A percentile compares a stretch with the other conserved stretches of the same genome.
These are phyloP conservation scores for Neofusicoccum cordaticola DNA, from an alignment of 2,329 filamentous ascomycete genomes.

Conservation along the genomic window DNA sequence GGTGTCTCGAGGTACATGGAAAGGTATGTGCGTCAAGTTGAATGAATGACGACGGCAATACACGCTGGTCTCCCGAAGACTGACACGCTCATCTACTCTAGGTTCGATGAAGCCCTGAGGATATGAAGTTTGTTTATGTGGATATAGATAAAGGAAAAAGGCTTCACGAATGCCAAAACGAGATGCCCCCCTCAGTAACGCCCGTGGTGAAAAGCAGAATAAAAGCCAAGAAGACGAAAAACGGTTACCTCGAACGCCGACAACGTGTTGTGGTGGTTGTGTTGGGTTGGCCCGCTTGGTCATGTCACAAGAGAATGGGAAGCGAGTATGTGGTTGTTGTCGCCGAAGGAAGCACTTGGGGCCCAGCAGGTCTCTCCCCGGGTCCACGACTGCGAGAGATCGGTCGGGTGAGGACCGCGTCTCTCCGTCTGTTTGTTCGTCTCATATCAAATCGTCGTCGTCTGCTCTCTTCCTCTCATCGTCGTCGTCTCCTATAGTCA, in stretches of 20 bases:
- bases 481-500: not conserved
- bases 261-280: not conserved
- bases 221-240: not conserved
- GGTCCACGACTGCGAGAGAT: slow-evolving; percentile 11
- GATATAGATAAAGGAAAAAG: not conserved
- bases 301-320: not conserved
- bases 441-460: not conserved
- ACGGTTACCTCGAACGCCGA: slow-evolving; percentile 5
- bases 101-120: not conserved
- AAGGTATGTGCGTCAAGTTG: not conserved
- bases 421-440: slow-evolving; percentile 13
- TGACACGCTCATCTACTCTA: slow-evolving; percentile 10
- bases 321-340: not conserved
- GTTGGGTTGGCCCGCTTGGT: not conserved
- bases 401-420: not conserved
- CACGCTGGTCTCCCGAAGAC: not conserved
- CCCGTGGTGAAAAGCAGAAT: not conserved
- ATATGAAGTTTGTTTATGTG: not conserved
- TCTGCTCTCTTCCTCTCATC: not conserved
- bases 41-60: not conserved
- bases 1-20: too few species aligned
- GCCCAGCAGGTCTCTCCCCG: not conserved
- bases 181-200: not conserved
- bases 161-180: not conserved
- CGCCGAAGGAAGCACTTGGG: slow-evolving; percentile 4